phyloP scores from a whole-genome alignment of 345 rosid genomes.

The Syzygium jambos region DNA sequence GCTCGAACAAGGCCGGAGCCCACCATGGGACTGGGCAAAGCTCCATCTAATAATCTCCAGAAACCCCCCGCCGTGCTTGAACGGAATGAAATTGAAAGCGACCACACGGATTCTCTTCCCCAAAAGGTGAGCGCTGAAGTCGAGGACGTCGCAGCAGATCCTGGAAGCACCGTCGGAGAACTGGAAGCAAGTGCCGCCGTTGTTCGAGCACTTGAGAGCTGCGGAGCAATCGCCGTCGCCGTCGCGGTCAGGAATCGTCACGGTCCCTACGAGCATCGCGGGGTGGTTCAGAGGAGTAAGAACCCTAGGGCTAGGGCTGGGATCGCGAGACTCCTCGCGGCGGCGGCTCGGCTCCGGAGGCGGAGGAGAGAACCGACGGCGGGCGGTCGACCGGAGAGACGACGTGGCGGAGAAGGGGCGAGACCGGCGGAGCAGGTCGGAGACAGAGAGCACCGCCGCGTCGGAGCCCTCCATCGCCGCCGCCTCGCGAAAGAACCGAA shows the following conservation, averaged over 20 bases:
- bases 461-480: neutral
- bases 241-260: slow-evolving; percentile 32
- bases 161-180: slow-evolving; percentile 49
- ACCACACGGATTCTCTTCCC: slow-evolving; percentile 37
- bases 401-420: slow-evolving; percentile 50
- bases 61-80: slow-evolving; percentile 43
- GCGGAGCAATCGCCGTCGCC: neutral
- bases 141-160: slow-evolving; percentile 70
- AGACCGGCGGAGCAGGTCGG: slow-evolving; percentile 37
- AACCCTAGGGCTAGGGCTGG: slow-evolving; percentile 12
- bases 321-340: slow-evolving; percentile 2
- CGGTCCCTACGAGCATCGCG: slow-evolving; percentile 45
- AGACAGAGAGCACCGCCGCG: slow-evolving; percentile 6
- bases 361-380: slow-evolving; percentile 1
- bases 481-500: neutral
- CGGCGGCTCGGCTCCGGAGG: neutral
- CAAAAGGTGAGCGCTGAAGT: slow-evolving; percentile 23
- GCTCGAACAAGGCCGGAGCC: slow-evolving; percentile 18
- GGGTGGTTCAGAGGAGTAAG: slow-evolving; percentile 37
- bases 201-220: slow-evolving; percentile 39
- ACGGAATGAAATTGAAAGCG: slow-evolving; percentile 76
- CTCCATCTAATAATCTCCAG: slow-evolving; percentile 77
- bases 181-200: slow-evolving; percentile 32
- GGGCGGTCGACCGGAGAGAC: slow-evolving; percentile 18
- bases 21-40: slow-evolving; percentile 11